Conservation (phyloP, 208 protist species). For the Spongospora subterranea region DNA sequence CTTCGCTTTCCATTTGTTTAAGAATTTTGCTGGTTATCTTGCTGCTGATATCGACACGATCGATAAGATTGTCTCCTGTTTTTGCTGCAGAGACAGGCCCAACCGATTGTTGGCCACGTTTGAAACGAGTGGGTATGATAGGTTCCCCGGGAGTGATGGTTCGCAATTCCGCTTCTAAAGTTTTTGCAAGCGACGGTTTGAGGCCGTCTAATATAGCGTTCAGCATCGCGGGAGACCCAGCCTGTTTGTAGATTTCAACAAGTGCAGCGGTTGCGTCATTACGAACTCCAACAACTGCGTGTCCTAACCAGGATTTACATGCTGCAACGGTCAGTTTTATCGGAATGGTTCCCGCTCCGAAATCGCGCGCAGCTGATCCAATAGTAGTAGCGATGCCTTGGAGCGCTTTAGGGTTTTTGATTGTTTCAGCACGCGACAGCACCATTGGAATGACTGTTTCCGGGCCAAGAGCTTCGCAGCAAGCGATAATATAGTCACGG, state of each 20-base stretch:
- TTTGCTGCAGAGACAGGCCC: neutral
- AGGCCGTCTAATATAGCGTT: neutral
- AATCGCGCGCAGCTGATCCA: neutral
- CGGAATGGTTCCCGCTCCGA: neutral
- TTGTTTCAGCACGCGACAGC: neutral
- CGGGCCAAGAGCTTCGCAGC: constrained; percentile 1
- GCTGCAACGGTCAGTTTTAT: neutral
- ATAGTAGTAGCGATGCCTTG: constrained; percentile 18
- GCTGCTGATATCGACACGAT: constrained; percentile 21
- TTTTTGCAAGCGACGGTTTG: constrained; percentile 9
- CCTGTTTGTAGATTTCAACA: neutral
- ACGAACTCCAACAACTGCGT: neutral
- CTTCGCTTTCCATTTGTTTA: constrained; percentile 39
- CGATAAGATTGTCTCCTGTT: neutral
- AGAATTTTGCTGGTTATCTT: constrained; percentile 33
- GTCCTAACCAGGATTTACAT: neutral
- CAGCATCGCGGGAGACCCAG: neutral
- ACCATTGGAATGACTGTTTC: constrained; percentile 35
- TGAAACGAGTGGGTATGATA: constrained; percentile 31
- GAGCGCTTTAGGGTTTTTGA: constrained; percentile 21
- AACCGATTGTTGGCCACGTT: neutral
- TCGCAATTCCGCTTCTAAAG: neutral
- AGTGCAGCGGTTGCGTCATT: constrained; percentile 7
- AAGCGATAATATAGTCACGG: neutral
- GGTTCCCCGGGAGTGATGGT: neutral